Conservation (phyloP, 345 rosid species). For the Hypericum perforatum region DNA sequence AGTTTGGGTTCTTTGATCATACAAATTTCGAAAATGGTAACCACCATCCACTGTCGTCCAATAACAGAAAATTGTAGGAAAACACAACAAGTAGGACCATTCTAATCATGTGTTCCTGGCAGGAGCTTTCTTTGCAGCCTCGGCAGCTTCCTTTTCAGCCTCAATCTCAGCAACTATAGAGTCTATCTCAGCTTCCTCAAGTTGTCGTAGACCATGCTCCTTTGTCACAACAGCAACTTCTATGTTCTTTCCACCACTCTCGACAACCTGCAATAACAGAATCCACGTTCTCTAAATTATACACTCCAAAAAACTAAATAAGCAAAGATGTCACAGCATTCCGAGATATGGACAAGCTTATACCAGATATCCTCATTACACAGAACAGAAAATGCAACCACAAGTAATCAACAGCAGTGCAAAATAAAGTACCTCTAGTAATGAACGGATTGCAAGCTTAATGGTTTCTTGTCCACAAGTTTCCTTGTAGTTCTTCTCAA, state of each 20-base stretch:
- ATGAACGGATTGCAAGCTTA: slow-evolving; percentile 82
- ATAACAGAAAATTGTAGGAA: too few species aligned
- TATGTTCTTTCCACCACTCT: slow-evolving; percentile 96
- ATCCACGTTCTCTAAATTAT: too few species aligned
- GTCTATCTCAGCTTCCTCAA: slow-evolving; percentile 83
- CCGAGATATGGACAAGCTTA: too few species aligned
- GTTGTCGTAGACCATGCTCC: slow-evolving; percentile 68
- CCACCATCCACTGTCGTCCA: too few species aligned
- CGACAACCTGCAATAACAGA: slow-evolving; percentile 48
- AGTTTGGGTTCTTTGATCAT: too few species aligned
- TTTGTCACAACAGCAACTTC: slow-evolving; percentile 87
- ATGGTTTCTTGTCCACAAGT: slow-evolving; percentile 79
- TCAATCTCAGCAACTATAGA: slow-evolving; percentile 83
- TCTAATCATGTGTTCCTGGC: slow-evolving; percentile 17
- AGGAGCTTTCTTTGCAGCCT: slow-evolving; percentile 92
- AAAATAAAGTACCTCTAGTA: slow-evolving; percentile 66
- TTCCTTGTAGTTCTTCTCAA: slow-evolving; percentile 84
- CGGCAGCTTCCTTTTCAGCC: slow-evolving; percentile 92
- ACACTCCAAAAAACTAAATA: too few species aligned
- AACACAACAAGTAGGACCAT: too few species aligned
- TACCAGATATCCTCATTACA: too few species aligned
- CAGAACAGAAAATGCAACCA: too few species aligned
- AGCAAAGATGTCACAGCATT: too few species aligned
- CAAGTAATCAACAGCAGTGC: not conserved
- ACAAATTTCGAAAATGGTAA: too few species aligned